A percentile compares a stretch with the other conserved stretches of the same genome.
phyloP scores from a whole-genome alignment of 129 eudicot species.

The Escallonia rubra region DNA sequence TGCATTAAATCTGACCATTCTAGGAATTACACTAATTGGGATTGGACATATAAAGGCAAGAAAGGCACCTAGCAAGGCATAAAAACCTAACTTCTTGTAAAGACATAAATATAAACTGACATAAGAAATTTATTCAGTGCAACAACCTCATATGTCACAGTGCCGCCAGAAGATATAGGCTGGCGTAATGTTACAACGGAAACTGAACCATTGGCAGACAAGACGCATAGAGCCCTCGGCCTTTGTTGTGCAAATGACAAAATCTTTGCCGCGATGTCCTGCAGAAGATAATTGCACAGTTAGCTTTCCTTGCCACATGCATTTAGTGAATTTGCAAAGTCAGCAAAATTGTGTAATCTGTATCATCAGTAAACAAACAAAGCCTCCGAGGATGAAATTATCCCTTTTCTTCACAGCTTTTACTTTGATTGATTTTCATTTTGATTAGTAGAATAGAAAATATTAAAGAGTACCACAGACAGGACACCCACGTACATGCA shows the following conservation, averaged over 20 bases:
- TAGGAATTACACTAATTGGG: not conserved
- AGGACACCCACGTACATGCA: not conserved
- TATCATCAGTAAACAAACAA: not conserved
- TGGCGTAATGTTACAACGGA: conserved; percentile 61
- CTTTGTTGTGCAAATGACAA: conserved; percentile 69
- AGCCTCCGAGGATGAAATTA: not conserved
- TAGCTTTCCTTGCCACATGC: not conserved
- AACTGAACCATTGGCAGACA: conserved; percentile 70
- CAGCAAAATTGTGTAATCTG: not conserved
- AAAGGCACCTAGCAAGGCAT: not conserved
- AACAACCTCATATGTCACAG: conserved; percentile 75
- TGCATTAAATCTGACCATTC: not conserved
- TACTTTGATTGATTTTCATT: not conserved
- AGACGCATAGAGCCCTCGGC: conserved; percentile 75
- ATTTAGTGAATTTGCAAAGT: not conserved
- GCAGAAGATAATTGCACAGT: conserved; percentile 7
- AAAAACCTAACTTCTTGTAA: not conserved
- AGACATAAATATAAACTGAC: not conserved
- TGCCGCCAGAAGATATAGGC: conserved; percentile 45
- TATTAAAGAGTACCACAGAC: too few species aligned
- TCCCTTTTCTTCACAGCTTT: not conserved
- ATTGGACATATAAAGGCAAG: not conserved
- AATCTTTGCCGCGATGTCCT: conserved; percentile 73
- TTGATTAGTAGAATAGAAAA: not conserved
- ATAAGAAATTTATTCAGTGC: not conserved